Evolutionary conservation across 495 filamentous ascomycete genomes (phyloP), one percentile per base, ranked within the genome.

Genomic region (Trichoderma parareesei): DNA sequence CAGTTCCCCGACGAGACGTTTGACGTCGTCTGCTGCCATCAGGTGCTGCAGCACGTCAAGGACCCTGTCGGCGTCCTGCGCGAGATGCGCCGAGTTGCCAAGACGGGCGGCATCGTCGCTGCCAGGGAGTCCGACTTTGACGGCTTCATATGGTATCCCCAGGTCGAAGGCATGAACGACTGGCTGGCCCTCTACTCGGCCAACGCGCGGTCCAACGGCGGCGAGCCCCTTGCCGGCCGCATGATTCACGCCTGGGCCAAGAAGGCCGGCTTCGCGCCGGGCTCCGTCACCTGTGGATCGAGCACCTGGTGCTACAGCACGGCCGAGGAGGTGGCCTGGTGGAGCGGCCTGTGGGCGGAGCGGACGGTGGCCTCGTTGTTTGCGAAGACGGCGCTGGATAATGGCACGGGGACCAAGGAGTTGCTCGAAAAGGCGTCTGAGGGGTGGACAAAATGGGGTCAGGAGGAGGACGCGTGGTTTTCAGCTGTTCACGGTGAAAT

Each of bases 21-120:
- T 65, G 86, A 88, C 67, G 67, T 87, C 2, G 81, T 87, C 0
- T 75, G 71, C 62, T 73, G 70, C 46, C 72, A 75, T 65, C 73
- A 77, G 71, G 72, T 78, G 66, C 72, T 79, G 61, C 65, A 65
- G 55, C 77, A 81, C 67, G 69, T 79, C 53, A 64, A 65, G 62
- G 65, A 66, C 35, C 77, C 77, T 11, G 67, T 71, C 40, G 66
- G 70, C 59, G 74, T 73, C 27, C 67, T 77, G 64, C 70, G 66
- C 49, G 78, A 80, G 67, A 77, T 80, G 73, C 75, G 74, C 6
- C 72, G 78, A 35, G 77, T 80, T 44, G 70, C 71, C 55, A 77
- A 76, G 65, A 70, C 61, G 55, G 75, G 76, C 38, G 76, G 77
- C 63, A 65, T 81, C 42, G 71, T 81, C 59, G 75, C 73, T 65